These are phyloP conservation scores for Colletotrichum sp. DNA, from an alignment of 2,329 filamentous ascomycete species.

Conservation along the genomic window DNA sequence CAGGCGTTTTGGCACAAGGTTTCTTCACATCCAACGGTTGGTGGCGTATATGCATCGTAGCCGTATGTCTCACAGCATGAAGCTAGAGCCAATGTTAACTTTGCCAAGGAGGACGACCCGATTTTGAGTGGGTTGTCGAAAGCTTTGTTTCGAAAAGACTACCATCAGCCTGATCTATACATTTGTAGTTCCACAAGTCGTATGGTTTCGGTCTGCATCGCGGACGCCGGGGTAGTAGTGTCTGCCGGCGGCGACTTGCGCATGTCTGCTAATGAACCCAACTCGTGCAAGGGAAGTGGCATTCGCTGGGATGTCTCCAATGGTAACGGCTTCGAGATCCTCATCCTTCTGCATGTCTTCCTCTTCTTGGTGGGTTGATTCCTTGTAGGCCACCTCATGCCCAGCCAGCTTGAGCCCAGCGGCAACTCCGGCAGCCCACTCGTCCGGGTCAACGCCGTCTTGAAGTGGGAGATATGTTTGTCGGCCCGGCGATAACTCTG, in stretches of 20 bases:
- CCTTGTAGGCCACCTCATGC: background rate
- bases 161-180: background rate
- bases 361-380: background rate
- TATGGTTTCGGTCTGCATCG: rapidly evolving
- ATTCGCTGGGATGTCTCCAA: background rate
- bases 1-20: background rate
- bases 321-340: background rate
- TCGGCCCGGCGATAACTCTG: too few species aligned
- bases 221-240: background rate
- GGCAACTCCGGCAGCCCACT: background rate
- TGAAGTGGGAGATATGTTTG: too few species aligned
- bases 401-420: background rate
- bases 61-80: background rate
- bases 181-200: background rate
- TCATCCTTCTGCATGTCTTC: background rate
- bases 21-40: background rate
- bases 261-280: rapidly evolving
- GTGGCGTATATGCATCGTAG: too few species aligned
- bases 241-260: background rate
- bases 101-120: background rate
- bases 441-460: too few species aligned
- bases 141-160: background rate
- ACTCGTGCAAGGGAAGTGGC: background rate
- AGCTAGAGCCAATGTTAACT: background rate
- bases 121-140: background rate